phyloP scores from a whole-genome alignment of 257 asterid genomes.

The Gardenia jasminoides region DNA sequence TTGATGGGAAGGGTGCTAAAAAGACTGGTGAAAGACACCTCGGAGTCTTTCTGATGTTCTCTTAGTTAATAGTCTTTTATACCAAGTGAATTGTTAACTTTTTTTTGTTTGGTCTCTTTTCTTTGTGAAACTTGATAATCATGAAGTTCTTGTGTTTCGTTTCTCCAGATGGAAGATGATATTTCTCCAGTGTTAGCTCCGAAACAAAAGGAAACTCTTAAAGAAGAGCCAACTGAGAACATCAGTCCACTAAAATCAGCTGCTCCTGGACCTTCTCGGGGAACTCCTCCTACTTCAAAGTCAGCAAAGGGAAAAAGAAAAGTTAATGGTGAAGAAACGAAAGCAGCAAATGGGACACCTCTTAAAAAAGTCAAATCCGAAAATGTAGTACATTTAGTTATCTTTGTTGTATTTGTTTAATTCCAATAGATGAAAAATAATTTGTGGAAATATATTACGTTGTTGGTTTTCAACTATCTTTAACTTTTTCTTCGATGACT shows the following conservation, averaged over 20 bases:
- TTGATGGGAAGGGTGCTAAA: neutral
- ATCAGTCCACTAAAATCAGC: conserved; percentile 61
- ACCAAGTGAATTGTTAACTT: neutral
- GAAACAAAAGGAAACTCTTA: conserved; percentile 67
- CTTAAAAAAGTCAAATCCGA: conserved; percentile 81
- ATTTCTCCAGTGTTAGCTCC: conserved; percentile 79
- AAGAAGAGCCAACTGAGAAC: conserved; percentile 77
- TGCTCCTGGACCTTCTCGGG: conserved; percentile 56
- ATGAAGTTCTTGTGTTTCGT: neutral
- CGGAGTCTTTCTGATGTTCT: neutral
- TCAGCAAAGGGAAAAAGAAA: conserved; percentile 80
- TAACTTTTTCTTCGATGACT: neutral
- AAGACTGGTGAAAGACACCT: neutral
- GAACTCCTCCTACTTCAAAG: conserved; percentile 67
- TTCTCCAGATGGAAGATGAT: conserved; percentile 59
- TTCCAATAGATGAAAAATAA: no score
- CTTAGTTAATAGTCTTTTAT: neutral
- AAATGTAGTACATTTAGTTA: conserved; percentile 36
- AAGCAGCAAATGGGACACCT: conserved; percentile 59
- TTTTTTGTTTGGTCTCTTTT: neutral
- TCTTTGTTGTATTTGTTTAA: neutral
- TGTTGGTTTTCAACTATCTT: neutral
- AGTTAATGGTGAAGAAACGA: conserved; percentile 64
- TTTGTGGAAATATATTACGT: neutral
- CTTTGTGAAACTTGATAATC: conserved; percentile 1